Evolutionary conservation across 768 basidiomycete species (phyloP).

Genomic region (Termitomyces eurrhizus): DNA sequence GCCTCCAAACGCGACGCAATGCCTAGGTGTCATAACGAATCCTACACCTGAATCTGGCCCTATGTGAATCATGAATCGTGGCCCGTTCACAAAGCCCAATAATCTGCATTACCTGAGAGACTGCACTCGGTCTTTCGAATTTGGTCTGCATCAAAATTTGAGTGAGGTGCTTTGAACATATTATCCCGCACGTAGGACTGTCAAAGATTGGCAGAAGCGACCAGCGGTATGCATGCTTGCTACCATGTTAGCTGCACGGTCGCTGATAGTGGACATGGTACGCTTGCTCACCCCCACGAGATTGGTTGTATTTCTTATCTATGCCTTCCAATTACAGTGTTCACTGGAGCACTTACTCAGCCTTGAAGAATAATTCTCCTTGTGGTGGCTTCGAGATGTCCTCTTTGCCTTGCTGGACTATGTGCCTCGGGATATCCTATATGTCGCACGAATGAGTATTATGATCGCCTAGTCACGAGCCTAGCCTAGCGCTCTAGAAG

Average conservation of each 20-base stretch:
- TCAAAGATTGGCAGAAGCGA: too few species aligned
- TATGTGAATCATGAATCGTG: not conserved
- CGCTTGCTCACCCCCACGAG: not conserved
- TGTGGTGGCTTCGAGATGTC: not conserved
- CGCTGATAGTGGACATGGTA: not conserved
- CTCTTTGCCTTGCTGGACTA: not conserved
- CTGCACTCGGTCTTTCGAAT: not conserved
- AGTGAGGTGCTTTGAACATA: not conserved
- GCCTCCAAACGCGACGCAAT: not conserved
- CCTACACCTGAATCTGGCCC: not conserved
- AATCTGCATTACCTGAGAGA: not conserved
- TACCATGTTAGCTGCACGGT: not conserved
- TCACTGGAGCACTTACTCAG: not conserved
- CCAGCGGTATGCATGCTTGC: not conserved
- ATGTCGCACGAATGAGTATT: not conserved
- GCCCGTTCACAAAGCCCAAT: not conserved
- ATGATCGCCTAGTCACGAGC: not conserved
- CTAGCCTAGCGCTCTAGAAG: not conserved
- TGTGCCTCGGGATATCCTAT: not conserved
- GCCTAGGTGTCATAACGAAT: not conserved
- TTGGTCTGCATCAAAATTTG: not conserved
- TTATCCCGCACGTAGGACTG: too few species aligned
- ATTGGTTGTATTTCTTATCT: not conserved
- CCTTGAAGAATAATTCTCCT: not conserved
- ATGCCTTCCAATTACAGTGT: not conserved